Percentiles rank a stretch among this genome's conserved stretches.
Conservation (phyloP, 192 early-diverging fungal species). For the Backusella sp. region DNA sequence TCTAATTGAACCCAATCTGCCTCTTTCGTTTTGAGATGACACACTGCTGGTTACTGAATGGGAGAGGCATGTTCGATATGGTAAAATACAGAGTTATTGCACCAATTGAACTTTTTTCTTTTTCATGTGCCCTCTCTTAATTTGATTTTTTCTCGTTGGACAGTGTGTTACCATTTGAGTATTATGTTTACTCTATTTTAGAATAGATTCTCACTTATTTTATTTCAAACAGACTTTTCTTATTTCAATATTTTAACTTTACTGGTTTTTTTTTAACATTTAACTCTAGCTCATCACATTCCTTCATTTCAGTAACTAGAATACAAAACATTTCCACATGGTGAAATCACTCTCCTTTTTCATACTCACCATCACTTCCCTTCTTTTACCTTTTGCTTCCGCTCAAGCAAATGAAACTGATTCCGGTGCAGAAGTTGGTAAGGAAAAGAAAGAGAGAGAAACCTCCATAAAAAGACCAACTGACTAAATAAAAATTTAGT, state of each 20-base stretch:
- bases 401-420: not conserved
- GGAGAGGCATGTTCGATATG: no score
- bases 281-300: not conserved
- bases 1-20: no score
- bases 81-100: no score
- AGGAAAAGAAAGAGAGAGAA: not conserved
- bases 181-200: not conserved
- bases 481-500: not conserved
- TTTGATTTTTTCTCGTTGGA: conserved; percentile 2
- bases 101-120: not conserved
- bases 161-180: conserved; percentile 1
- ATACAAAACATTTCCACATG: not conserved
- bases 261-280: not conserved
- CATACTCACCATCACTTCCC: conserved; percentile 1
- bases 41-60: no score
- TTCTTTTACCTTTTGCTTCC: conserved; percentile 1
- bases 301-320: not conserved
- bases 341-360: not conserved
- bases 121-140: not conserved
- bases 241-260: not conserved
- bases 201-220: not conserved
- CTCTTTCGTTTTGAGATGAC: no score
- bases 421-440: conserved; percentile 2
- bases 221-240: not conserved
- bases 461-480: not conserved